These are phyloP conservation scores for Aspergillus cejpii DNA, from an alignment of 2,329 filamentous ascomycete species.

Conservation along the genomic window DNA sequence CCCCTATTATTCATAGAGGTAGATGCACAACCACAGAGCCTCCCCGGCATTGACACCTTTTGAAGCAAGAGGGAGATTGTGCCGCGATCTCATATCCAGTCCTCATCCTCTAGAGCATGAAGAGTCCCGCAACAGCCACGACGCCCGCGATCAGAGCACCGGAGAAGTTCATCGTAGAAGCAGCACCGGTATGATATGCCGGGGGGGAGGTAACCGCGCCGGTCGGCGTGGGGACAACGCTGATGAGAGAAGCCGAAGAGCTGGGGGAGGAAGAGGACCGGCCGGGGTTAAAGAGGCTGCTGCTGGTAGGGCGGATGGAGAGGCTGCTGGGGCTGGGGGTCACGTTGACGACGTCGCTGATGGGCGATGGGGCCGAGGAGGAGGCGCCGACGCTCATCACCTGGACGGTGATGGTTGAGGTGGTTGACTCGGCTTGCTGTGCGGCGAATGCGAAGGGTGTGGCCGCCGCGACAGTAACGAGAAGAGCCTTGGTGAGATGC, in stretches of 20 bases:
- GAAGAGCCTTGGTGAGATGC: conserved; percentile 31
- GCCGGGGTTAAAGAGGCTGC: conserved; percentile 11
- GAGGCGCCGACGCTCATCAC: conserved; percentile 14
- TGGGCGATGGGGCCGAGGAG: conserved; percentile 11
- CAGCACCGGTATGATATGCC: conserved; percentile 17
- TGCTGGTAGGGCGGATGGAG: conserved; percentile 5
- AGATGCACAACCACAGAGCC: too few species aligned
- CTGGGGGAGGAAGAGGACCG: too few species aligned
- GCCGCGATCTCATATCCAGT: too few species aligned
- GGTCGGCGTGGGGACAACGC: conserved; percentile 5
- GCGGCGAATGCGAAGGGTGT: conserved; percentile 27
- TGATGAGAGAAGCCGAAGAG: too few species aligned
- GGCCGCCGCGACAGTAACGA: conserved; percentile 25
- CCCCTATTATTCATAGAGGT: too few species aligned
- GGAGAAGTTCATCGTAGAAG: conserved; percentile 20
- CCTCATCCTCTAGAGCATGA: conserved; percentile 33
- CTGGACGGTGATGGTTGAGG: conserved; percentile 25
- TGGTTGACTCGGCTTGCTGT: conserved; percentile 14
- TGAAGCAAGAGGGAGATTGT: too few species aligned
- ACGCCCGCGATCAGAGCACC: conserved; percentile 27
- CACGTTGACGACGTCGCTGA: conserved; percentile 4
- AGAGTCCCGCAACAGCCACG: conserved; percentile 27
- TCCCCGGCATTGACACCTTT: too few species aligned
- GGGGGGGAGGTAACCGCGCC: conserved; percentile 10
- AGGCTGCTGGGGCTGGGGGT: conserved; percentile 1